Evolutionary conservation across 306 rosid species (phyloP), one percentile per base, ranked within the genome.

Genomic region (Myrica gale): DNA sequence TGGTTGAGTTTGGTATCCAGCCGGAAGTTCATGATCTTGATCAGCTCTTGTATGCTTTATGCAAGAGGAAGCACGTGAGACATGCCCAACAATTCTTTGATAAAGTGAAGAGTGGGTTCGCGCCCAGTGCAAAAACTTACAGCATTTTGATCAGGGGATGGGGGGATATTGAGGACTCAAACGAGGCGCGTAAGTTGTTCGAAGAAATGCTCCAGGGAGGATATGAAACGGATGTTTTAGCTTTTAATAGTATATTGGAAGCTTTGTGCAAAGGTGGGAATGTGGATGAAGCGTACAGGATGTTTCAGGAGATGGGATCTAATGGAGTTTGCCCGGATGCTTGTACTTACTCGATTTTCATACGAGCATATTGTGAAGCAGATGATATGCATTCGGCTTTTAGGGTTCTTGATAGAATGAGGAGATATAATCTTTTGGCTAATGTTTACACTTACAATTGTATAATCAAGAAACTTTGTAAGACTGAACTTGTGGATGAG

Each of bases 141-240:
- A 91, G 96, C 82, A 89, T 94, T 84, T 76, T 94, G 90, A 89
- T 89, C 19, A 79, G 84, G 65, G 97, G 98, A 20, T 90, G 96
- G 97, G 96, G 90, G 4, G 91, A 85, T 71, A 44, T 87, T 48
- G 88, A 90, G 41, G 93, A 92, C 20, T 77, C 89, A 0, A 65
- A 76, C 15, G 84, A 88, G 63, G 93, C 96, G 11, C 83, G 68
- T 17, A 89, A 92, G 78, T 43, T 94, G 84, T 94, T 94, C 21
- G 89, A 89, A 56, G 90, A 80, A 90, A 92, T 94, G 97, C 84
- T 74, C 50, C 82, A 85, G 42, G 76, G 86, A 77, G 90, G 87
- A 17, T 90, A 92, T 82, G 39, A 32, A 2, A 72, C 85, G 20
- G 98, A 94, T 74, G 83, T 89, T 81, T 89, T 85, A 78, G 97